Percentiles rank a stretch among this genome's conserved stretches.
phyloP scores from a whole-genome alignment of 371 early-diverging fungal genomes.

The Sporodiniella umbellata region DNA sequence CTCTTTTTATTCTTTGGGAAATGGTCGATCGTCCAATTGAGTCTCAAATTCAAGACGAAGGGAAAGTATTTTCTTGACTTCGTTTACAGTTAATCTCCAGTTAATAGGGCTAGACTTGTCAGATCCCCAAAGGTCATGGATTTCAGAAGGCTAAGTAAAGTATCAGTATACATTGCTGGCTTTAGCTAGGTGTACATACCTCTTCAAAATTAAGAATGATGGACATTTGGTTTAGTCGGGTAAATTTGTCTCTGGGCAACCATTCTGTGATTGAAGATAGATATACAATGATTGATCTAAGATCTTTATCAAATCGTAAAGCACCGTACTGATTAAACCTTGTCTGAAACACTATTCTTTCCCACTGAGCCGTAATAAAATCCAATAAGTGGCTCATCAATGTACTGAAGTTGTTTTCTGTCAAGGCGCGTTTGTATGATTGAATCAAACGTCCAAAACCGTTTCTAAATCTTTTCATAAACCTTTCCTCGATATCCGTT shows the following conservation, averaged over 20 bases:
- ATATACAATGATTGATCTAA: slow-evolving; percentile 71
- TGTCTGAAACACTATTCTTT: slow-evolving; percentile 78
- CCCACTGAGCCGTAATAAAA: slow-evolving; percentile 77
- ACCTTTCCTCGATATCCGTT: slow-evolving; percentile 71
- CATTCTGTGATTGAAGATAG: slow-evolving; percentile 63
- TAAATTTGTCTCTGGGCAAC: slow-evolving; percentile 71
- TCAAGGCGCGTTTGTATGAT: slow-evolving; percentile 43
- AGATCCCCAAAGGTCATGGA: slow-evolving; percentile 72
- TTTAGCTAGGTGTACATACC: no score
- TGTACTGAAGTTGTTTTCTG: slow-evolving; percentile 66
- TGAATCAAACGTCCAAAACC: slow-evolving; percentile 62
- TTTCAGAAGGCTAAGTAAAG: slow-evolving; percentile 53
- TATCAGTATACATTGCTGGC: not conserved
- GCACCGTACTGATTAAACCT: slow-evolving; percentile 87
- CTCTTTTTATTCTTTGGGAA: not conserved
- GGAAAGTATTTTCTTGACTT: slow-evolving; percentile 57
- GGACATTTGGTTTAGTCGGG: slow-evolving; percentile 79
- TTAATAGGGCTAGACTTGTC: slow-evolving; percentile 51
- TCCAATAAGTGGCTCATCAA: slow-evolving; percentile 62
- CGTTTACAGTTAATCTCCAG: slow-evolving; percentile 66
- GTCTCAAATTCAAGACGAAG: slow-evolving; percentile 31
- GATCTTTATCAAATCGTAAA: slow-evolving; percentile 85
- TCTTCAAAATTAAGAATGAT: slow-evolving; percentile 77
- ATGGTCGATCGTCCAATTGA: slow-evolving; percentile 5
- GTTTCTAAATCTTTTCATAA: slow-evolving; percentile 72